Percentiles rank a stretch among this genome's conserved stretches.
Conservation (phyloP, 129 eudicot species). For the Escallonia herrerae region DNA sequence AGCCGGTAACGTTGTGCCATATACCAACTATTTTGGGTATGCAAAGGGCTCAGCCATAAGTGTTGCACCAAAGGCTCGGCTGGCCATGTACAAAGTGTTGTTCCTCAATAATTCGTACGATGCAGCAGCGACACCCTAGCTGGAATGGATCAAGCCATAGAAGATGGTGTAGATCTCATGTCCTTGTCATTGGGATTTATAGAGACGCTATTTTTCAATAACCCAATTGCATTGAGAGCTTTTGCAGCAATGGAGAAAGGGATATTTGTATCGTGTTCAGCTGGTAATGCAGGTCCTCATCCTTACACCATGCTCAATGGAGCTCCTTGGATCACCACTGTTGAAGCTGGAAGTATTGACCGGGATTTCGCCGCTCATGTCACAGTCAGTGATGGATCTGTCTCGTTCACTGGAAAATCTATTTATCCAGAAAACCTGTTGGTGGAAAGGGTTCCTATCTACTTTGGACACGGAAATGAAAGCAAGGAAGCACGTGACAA, state of each 20-base stretch:
- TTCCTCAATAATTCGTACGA: constrained; percentile 25
- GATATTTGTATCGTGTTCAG: constrained; percentile 44
- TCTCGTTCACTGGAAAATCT: constrained; percentile 27
- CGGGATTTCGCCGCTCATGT: constrained; percentile 27
- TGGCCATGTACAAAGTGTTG: constrained; percentile 54
- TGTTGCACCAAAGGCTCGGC: constrained; percentile 49
- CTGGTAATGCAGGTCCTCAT: constrained; percentile 50
- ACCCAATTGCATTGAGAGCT: constrained; percentile 44
- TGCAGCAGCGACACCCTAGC: constrained; percentile 48
- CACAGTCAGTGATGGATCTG: constrained; percentile 19
- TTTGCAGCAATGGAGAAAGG: constrained; percentile 51
- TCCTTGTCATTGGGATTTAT: constrained; percentile 35
- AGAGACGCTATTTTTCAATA: constrained; percentile 25
- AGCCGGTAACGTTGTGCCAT: constrained; percentile 26
- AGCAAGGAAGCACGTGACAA: constrained; percentile 38
- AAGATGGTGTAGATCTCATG: constrained; percentile 49
- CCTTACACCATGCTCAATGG: constrained; percentile 33
- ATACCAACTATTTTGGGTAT: constrained; percentile 34
- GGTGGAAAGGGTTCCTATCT: constrained; percentile 40
- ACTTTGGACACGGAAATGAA: constrained; percentile 37
- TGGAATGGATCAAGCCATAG: constrained; percentile 53
- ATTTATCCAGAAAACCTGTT: constrained; percentile 30
- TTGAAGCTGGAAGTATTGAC: constrained; percentile 46
- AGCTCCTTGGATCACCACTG: constrained; percentile 52
- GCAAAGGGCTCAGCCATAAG: constrained; percentile 47